These are phyloP conservation scores for Lophium mytilinum DNA, from an alignment of 495 filamentous ascomycete species.

Conservation along the genomic window DNA sequence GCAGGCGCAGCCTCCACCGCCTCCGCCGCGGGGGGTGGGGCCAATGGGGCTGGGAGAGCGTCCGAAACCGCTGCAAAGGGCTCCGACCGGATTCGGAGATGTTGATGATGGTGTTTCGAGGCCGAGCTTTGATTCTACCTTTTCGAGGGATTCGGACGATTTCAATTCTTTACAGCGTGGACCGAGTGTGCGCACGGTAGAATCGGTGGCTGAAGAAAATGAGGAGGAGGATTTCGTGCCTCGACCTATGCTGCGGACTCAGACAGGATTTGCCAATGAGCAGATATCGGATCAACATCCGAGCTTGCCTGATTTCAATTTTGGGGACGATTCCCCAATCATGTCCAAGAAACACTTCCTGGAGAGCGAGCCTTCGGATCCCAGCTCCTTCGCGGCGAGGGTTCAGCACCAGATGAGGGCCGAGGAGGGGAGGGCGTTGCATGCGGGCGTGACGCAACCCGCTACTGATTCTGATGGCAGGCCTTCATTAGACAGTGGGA, in stretches of 20 bases:
- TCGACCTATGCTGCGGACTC: constrained; percentile 10
- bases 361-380: constrained; percentile 15
- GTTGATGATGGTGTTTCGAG: constrained; percentile 9
- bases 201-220: constrained; percentile 11
- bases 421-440: constrained; percentile 63
- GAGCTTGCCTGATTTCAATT: constrained; percentile 6
- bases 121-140: constrained; percentile 21
- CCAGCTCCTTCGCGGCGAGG: constrained; percentile 42
- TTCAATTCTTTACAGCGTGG: neutral
- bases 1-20: constrained; percentile 8
- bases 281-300: constrained; percentile 8
- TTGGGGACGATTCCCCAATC: constrained; percentile 13
- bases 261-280: constrained; percentile 15
- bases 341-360: constrained; percentile 15
- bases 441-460: constrained; percentile 17
- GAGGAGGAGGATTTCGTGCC: constrained; percentile 22
- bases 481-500: constrained; percentile 12
- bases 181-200: constrained; percentile 3
- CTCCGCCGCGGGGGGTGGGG: constrained; percentile 16
- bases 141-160: constrained; percentile 15
- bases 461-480: constrained; percentile 1
- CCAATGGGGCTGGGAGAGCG: constrained; percentile 18
- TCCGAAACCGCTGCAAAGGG: constrained; percentile 6
- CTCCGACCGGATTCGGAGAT: constrained; percentile 19
- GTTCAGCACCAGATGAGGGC: constrained; percentile 63